phyloP scores from a whole-genome alignment of 306 rosid species.

The Pyrus bretschneideri region DNA sequence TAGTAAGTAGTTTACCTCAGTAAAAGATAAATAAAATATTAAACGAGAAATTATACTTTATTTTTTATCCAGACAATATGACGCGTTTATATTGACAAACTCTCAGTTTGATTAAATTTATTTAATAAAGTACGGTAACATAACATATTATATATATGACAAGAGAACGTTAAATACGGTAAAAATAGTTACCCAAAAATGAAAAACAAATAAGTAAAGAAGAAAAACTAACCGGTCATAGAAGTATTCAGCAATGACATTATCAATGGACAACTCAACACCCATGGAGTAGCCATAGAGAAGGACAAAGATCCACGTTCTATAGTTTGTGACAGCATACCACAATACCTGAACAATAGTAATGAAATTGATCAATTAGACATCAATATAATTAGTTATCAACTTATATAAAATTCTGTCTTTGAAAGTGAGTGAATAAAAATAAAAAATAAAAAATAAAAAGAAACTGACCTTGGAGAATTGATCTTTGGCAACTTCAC shows the following conservation, averaged over 20 bases:
- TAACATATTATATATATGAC: too few relatives aligned
- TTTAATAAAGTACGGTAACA: too few relatives aligned
- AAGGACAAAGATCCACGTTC: constrained; percentile 82
- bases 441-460: neutral
- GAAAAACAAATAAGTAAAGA: neutral
- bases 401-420: neutral
- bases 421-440: too few relatives aligned
- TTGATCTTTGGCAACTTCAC: constrained; percentile 63
- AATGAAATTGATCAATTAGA: neutral
- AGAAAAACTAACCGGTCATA: constrained; percentile 51
- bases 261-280: constrained; percentile 80
- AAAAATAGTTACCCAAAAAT: neutral
- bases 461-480: constrained; percentile 49
- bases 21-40: too few relatives aligned
- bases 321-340: constrained; percentile 79
- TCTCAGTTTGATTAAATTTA: too few relatives aligned
- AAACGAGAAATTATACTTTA: too few relatives aligned
- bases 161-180: neutral
- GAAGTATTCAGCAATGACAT: constrained; percentile 83
- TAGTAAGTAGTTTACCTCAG: too few relatives aligned
- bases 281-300: constrained; percentile 95
- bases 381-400: neutral
- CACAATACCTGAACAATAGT: constrained; percentile 47
- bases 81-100: too few relatives aligned
- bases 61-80: too few relatives aligned